Evolutionary conservation across 768 basidiomycete genomes (phyloP).

Genomic region (Pulveroboletus frians): DNA sequence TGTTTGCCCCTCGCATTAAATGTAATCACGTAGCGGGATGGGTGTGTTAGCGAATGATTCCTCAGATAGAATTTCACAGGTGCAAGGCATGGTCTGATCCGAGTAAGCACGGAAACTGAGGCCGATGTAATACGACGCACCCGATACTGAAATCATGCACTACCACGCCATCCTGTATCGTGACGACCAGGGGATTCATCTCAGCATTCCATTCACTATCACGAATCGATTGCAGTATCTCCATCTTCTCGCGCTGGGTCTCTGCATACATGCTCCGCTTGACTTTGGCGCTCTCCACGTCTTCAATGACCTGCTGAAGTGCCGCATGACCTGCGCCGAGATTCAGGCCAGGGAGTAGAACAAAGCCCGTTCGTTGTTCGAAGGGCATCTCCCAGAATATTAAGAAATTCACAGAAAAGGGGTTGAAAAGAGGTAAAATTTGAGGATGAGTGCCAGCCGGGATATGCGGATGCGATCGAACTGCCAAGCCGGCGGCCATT

Average conservation of each 20-base stretch:
- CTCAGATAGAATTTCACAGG: constrained; percentile 54
- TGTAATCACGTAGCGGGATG: constrained; percentile 53
- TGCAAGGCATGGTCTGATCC: constrained; percentile 48
- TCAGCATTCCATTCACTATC: constrained; percentile 74
- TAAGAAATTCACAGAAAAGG: constrained; percentile 63
- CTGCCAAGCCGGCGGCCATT: constrained; percentile 32
- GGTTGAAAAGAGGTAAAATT: constrained; percentile 81
- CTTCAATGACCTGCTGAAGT: constrained; percentile 55
- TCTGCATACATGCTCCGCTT: constrained; percentile 90
- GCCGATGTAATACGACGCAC: constrained; percentile 40
- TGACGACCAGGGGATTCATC: constrained; percentile 65
- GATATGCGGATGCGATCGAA: constrained; percentile 51
- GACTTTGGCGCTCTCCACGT: constrained; percentile 55
- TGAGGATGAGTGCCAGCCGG: constrained; percentile 42
- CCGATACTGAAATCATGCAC: constrained; percentile 65
- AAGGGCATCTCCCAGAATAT: constrained; percentile 72
- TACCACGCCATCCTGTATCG: constrained; percentile 40
- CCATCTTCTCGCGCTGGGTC: constrained; percentile 67
- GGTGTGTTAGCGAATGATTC: constrained; percentile 67
- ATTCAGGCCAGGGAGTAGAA: constrained; percentile 50
- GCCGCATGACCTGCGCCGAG: constrained; percentile 68
- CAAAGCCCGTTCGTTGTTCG: constrained; percentile 55
- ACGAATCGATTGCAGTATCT: constrained; percentile 62
- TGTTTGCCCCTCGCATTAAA: constrained; percentile 31
- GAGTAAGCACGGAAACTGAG: constrained; percentile 3